Evolutionary conservation across 2,329 filamentous ascomycete species (phyloP), one percentile per base, ranked within the genome.

Genomic region (Onygenales sp.): DNA sequence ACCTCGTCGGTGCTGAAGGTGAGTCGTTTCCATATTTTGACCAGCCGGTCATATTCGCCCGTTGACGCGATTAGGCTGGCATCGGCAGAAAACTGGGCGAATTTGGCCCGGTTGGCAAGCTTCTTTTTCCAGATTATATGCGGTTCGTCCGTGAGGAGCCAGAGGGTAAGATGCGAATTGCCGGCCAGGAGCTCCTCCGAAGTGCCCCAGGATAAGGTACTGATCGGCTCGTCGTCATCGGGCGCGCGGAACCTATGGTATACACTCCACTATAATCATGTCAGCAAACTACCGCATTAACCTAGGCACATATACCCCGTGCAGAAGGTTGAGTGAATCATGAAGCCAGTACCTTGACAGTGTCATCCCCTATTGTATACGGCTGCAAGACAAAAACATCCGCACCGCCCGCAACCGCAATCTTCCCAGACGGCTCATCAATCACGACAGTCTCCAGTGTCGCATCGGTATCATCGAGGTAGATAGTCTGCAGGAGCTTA

Each of bases 21-120:
- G 27, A 95, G 74, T 51, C 92, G 81, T 58, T 90, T 83, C 93
- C 94, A 98, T 62, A 97, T 81, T 71, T 98, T 97, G 59, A 95
- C 84, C 17, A 97, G 74, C 50, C 85, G 80, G 68, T 97, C 93
- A 65, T 88, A 82, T 49, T 78, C 75, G 42, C 89, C 87, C 10
- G 87, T 81, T 1, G 88, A 91, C 14, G 90, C 92, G 51, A 97
- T 88, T 56, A 95, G 83, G 17, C 85, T 84, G 10, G 88, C 91
- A 67, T 95, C 92, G 58, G 88, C 88, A 1, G 92, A 95, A 60
- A 96, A 83, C 7, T 79, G 76, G 2, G 90, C 90, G 54, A 85
- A 81, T 63, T 87, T 87, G 39, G 82, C 82, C 0, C 85, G 78
- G 63, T 80, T 90, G 2, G 91, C 85, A 6, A 97, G 76, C 42